Evolutionary conservation across 345 rosid species (phyloP).

Genomic region (Pistacia vera): DNA sequence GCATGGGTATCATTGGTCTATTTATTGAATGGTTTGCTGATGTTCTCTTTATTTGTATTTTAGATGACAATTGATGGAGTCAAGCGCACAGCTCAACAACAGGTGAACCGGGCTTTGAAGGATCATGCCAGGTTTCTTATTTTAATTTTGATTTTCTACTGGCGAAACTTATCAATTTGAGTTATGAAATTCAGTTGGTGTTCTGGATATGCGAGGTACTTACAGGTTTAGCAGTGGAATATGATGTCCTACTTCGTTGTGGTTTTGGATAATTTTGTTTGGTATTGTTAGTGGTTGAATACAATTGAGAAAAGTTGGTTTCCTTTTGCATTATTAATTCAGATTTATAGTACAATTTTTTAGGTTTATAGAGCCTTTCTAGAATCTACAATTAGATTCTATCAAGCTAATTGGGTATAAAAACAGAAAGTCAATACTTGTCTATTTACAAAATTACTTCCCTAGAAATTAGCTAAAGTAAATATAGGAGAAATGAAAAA

Average conservation of each 20-base stretch:
- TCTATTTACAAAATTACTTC: too few species aligned
- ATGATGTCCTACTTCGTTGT: conserved; percentile 5
- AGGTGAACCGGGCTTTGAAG: conserved; percentile 86
- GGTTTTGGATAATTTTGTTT: background rate
- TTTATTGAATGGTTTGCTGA: conserved; percentile 24
- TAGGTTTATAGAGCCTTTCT: too few species aligned
- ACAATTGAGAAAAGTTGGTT: too few species aligned
- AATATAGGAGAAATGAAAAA: too few species aligned
- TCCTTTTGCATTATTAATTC: too few species aligned
- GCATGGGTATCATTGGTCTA: background rate
- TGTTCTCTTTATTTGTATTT: conserved; percentile 13
- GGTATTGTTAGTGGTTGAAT: too few species aligned
- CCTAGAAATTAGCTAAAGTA: too few species aligned
- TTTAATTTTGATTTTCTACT: background rate
- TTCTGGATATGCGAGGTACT: background rate
- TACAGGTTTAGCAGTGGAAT: background rate
- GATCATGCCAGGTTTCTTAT: conserved; percentile 76
- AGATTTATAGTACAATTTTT: too few species aligned
- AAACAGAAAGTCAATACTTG: too few species aligned
- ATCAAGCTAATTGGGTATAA: too few species aligned
- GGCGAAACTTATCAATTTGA: background rate
- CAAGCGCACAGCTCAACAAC: conserved; percentile 94
- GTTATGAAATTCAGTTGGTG: conserved; percentile 11
- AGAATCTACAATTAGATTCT: too few species aligned
- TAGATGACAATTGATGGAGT: conserved; percentile 98